These are phyloP conservation scores for Nemophila menziesii DNA, from an alignment of 257 asterid genomes.

Conservation along the genomic window DNA sequence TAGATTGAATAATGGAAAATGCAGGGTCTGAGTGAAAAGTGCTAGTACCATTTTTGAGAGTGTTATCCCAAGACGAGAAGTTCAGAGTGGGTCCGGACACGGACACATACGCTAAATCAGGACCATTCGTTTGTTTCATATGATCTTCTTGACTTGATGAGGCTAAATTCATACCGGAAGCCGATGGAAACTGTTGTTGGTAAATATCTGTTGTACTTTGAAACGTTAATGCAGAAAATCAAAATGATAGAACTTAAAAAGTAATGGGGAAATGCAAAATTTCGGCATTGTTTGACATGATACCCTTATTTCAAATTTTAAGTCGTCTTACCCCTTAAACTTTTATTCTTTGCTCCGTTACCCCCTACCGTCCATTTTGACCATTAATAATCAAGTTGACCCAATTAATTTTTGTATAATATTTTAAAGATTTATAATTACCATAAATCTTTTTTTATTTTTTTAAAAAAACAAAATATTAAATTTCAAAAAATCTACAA, in stretches of 20 bases:
- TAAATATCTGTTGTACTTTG: constrained; percentile 35
- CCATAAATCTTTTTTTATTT: too few species aligned
- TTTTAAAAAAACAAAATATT: too few species aligned
- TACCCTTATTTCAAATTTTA: too few species aligned
- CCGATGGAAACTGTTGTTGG: constrained; percentile 43
- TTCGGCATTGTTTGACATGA: too few species aligned
- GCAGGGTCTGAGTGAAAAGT: constrained; percentile 41
- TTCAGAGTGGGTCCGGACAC: constrained; percentile 28
- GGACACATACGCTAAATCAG: constrained; percentile 32
- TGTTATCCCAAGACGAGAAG: constrained; percentile 46
- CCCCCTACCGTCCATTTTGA: too few species aligned
- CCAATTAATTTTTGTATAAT: too few species aligned
- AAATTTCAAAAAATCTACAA: too few species aligned
- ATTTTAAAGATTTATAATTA: too few species aligned
- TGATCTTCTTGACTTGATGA: constrained; percentile 25
- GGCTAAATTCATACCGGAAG: constrained; percentile 27
- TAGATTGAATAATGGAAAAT: constrained; percentile 34
- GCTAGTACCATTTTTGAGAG: constrained; percentile 31
- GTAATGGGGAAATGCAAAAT: too few species aligned
- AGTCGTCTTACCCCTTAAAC: too few species aligned
- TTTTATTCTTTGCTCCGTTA: too few species aligned
- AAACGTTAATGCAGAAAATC: constrained; percentile 7
- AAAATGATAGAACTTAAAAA: not conserved
- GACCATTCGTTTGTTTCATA: constrained; percentile 15
- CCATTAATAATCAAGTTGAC: too few species aligned